Percentiles rank a stretch among this genome's conserved stretches.
These are phyloP conservation scores for Kodamaea sp. DNA, from an alignment of 1,139 yeast genomes.

Conservation along the genomic window DNA sequence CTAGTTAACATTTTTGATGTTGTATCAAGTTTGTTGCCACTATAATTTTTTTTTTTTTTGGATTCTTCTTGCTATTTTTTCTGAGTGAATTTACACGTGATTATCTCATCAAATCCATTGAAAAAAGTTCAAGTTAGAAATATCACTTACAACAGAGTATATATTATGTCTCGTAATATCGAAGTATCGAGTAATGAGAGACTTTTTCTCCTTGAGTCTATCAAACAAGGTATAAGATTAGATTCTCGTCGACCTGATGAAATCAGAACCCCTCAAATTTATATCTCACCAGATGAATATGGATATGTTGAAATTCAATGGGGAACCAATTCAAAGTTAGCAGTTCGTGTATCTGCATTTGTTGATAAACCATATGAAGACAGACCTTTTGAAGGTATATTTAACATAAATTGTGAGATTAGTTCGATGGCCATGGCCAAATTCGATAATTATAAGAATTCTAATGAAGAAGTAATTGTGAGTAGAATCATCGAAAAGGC, in stretches of 20 bases:
- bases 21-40: not conserved
- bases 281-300: constrained; percentile 58
- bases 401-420: constrained; percentile 78
- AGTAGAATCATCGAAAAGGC: constrained; percentile 87
- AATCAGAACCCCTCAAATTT: constrained; percentile 60
- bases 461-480: constrained; percentile 76
- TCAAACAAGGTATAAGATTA: constrained; percentile 58
- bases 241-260: constrained; percentile 69
- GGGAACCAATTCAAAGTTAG: constrained; percentile 66
- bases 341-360: constrained; percentile 75
- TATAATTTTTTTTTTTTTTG: not conserved
- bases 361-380: constrained; percentile 85
- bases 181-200: constrained; percentile 68
- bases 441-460: constrained; percentile 69
- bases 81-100: too few species aligned
- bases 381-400: constrained; percentile 90
- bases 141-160: not conserved
- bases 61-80: too few species aligned
- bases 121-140: not conserved
- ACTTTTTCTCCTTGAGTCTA: constrained; percentile 56
- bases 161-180: constrained; percentile 22
- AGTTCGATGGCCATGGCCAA: constrained; percentile 86
- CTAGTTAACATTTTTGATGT: constrained; percentile 4
- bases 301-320: constrained; percentile 78
- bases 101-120: not conserved